phyloP scores from a whole-genome alignment of 1,139 yeast species.

The Petasospora fabianii region DNA sequence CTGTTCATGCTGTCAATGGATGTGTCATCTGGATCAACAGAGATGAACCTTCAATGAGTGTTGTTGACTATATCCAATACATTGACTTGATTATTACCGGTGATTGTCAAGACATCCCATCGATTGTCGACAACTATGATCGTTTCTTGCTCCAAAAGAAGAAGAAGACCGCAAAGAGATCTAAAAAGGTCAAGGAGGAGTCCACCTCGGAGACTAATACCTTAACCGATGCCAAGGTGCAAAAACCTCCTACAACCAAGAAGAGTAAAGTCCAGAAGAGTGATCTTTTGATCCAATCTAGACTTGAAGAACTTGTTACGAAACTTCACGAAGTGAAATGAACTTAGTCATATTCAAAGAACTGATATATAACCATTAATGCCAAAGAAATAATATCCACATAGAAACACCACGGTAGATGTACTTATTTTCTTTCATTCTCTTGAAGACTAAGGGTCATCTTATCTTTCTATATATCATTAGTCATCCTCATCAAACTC shows the following conservation, averaged over 20 bases:
- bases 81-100: constrained; percentile 55
- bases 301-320: constrained; percentile 24
- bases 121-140: constrained; percentile 32
- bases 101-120: constrained; percentile 52
- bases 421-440: too few relatives aligned
- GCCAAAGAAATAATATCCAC: too few relatives aligned
- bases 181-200: constrained; percentile 9
- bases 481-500: constrained; percentile 47
- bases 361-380: too few relatives aligned
- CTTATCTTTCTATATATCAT: too few relatives aligned
- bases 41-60: constrained; percentile 47
- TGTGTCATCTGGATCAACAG: constrained; percentile 55
- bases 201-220: background rate
- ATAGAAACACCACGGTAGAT: too few relatives aligned
- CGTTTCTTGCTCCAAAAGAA: constrained; percentile 10
- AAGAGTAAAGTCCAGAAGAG: background rate
- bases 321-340: constrained; percentile 17
- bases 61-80: constrained; percentile 47
- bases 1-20: constrained; percentile 58
- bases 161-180: constrained; percentile 1
- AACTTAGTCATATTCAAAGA: constrained; percentile 3
- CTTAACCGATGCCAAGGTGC: background rate
- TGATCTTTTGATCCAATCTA: constrained; percentile 20
- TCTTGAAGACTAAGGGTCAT: too few relatives aligned
- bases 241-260: constrained; percentile 1